A percentile compares a stretch with the other conserved stretches of the same genome.
These are phyloP conservation scores for Macrotyloma uniflorum DNA, from an alignment of 306 rosid species.

Conservation along the genomic window DNA sequence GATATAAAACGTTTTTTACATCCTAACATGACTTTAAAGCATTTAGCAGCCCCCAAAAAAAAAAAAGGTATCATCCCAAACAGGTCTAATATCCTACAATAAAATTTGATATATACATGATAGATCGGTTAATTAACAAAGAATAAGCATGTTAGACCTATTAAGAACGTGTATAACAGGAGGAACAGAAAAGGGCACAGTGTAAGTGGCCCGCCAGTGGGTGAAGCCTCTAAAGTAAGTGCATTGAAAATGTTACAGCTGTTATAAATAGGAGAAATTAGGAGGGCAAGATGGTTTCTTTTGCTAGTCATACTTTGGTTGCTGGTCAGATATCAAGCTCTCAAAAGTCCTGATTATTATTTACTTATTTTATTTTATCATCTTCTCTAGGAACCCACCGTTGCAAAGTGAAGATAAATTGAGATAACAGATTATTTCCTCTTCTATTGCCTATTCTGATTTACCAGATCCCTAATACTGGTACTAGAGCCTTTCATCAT, in stretches of 20 bases:
- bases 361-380: neutral
- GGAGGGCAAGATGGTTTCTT: neutral
- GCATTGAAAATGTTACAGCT: neutral
- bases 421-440: neutral
- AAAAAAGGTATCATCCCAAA: neutral
- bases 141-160: neutral
- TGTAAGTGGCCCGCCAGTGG: no score
- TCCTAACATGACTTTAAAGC: neutral
- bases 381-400: neutral
- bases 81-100: neutral
- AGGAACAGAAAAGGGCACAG: no score
- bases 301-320: neutral
- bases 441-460: neutral
- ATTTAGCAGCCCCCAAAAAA: neutral
- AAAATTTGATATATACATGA: neutral
- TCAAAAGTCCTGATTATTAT: neutral
- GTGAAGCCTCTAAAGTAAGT: neutral
- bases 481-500: neutral
- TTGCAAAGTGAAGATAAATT: neutral
- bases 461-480: neutral
- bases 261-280: neutral
- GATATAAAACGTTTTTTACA: neutral
- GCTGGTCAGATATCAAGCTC: neutral
- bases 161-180: neutral
- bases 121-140: neutral